Base-by-base conservation (phyloP, 306 rosid species). In the Vicia villosa region DNA sequence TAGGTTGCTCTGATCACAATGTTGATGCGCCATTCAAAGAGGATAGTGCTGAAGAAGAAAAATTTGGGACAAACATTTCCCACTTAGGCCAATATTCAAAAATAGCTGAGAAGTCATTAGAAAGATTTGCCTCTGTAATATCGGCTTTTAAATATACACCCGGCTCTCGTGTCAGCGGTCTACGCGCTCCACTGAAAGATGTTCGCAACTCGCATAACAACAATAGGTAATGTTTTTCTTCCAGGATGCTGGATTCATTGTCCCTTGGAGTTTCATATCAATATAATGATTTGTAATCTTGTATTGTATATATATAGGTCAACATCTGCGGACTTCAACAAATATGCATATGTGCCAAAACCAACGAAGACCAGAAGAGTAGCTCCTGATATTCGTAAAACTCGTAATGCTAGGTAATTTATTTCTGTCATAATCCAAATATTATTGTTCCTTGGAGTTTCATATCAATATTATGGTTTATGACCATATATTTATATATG, bases 121-220 rank as follows among this genome's bases (percentile, higher is more conserved):
- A 93, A 78, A 91, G 52, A 51, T 93, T 90, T 83, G 91, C 82
- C 52, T 86, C 96, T 26, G 70, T 83, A 24, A 79, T 93, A 67
- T 88, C 92, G 40, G 76, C 96, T 56, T 86, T 88, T 64, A 75
- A 69, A 80, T 88, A 50, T 79, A 47, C 96, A 11, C 80, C 91
- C 34, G 91, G 97, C 71, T 84, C 99, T 76, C 96, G 92, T 21
- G 97, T 92, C 42, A 94, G 99, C 40, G 96, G 97, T 56, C 97
- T 94, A 63, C 89, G 95, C 54, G 95, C 99, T 74, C 97, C 97
- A 68, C 66, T 87, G 56, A 86, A 70, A 77, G 97, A 89, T 75
- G 83, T 88, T 68, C 74, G 4, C 63, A 94, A 87, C 78, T 84
- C 74, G 42, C 10, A 43, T 64, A 55, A 66, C 62, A 79, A 77